Evolutionary conservation across 1,139 yeast species (phyloP).

Genomic region (Candida frijolesensis): DNA sequence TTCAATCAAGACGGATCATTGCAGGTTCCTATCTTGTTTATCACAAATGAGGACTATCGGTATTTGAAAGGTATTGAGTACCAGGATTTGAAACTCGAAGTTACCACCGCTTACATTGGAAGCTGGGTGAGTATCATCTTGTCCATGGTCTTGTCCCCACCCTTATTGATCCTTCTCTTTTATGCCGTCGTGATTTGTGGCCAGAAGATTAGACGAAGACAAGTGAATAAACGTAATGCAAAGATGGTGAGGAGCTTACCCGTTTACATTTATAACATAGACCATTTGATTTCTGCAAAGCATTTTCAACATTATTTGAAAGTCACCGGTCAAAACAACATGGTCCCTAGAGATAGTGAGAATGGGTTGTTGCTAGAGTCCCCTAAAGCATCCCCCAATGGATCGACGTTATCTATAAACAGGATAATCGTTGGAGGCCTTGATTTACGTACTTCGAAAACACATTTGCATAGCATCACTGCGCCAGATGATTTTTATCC

Average conservation of each 20-base stretch:
- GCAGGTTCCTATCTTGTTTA: slow-evolving; percentile 39
- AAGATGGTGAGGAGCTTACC: slow-evolving; percentile 39
- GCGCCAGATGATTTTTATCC: slow-evolving; percentile 42
- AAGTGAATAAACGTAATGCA: slow-evolving; percentile 32
- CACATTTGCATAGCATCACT: slow-evolving; percentile 26
- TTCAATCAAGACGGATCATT: slow-evolving; percentile 42
- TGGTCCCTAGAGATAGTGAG: slow-evolving; percentile 14
- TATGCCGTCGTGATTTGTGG: slow-evolving; percentile 35
- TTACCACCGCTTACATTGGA: slow-evolving; percentile 41
- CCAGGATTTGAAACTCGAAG: slow-evolving; percentile 18
- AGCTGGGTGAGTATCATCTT: slow-evolving; percentile 42
- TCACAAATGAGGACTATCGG: slow-evolving; percentile 39
- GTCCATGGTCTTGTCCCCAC: slow-evolving; percentile 49
- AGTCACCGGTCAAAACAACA: slow-evolving; percentile 24
- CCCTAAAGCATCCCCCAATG: slow-evolving; percentile 16
- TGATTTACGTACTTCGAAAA: slow-evolving; percentile 26
- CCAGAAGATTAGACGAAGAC: slow-evolving; percentile 31
- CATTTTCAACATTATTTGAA: slow-evolving; percentile 32
- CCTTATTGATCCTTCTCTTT: slow-evolving; percentile 39
- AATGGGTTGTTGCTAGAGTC: slow-evolving; percentile 13
- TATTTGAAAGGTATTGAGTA: slow-evolving; percentile 19
- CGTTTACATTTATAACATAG: slow-evolving; percentile 40
- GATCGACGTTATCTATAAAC: slow-evolving; percentile 25
- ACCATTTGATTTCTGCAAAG: slow-evolving; percentile 34
- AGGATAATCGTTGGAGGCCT: slow-evolving; percentile 34